These are phyloP conservation scores for Starmerella etchellsii DNA, from an alignment of 805 yeast genomes.

Conservation along the genomic window DNA sequence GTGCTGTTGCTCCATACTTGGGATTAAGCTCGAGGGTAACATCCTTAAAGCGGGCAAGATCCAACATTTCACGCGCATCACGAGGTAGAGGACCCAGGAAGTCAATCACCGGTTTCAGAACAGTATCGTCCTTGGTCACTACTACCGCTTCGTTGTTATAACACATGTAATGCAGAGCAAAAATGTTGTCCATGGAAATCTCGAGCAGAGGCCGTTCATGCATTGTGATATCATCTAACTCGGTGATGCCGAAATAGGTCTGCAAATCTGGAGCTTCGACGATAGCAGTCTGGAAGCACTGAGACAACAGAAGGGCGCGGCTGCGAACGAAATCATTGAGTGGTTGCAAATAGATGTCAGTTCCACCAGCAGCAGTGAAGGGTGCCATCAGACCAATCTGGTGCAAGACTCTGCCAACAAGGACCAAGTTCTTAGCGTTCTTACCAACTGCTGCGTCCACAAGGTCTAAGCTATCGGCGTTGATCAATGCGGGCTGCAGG, in stretches of 20 bases:
- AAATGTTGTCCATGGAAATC: conserved; percentile 29
- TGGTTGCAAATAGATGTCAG: conserved; percentile 62
- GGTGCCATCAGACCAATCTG: conserved; percentile 60
- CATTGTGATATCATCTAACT: conserved; percentile 53
- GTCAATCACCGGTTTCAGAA: conserved; percentile 35
- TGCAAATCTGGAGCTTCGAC: conserved; percentile 48
- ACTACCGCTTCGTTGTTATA: conserved; percentile 22
- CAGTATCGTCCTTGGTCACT: conserved; percentile 35
- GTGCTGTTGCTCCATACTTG: conserved; percentile 30
- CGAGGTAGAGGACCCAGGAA: conserved; percentile 33
- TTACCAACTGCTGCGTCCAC: conserved; percentile 28
- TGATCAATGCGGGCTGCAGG: conserved; percentile 28
- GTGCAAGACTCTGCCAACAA: conserved; percentile 44
- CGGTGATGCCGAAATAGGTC: conserved; percentile 41
- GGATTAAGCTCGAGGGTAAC: conserved; percentile 50
- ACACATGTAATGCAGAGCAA: conserved; percentile 30
- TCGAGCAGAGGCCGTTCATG: conserved; percentile 32
- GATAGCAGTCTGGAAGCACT: conserved; percentile 33
- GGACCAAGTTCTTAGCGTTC: conserved; percentile 40
- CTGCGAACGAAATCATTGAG: conserved; percentile 56
- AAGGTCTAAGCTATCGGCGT: conserved; percentile 40
- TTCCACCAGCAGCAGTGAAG: conserved; percentile 33
- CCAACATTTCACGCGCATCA: conserved; percentile 36
- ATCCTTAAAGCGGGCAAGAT: conserved; percentile 40
- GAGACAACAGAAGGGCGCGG: conserved; percentile 36